phyloP scores from a whole-genome alignment of 2,329 filamentous ascomycete genomes.

The Immersiporthe knoxdaviesiana region DNA sequence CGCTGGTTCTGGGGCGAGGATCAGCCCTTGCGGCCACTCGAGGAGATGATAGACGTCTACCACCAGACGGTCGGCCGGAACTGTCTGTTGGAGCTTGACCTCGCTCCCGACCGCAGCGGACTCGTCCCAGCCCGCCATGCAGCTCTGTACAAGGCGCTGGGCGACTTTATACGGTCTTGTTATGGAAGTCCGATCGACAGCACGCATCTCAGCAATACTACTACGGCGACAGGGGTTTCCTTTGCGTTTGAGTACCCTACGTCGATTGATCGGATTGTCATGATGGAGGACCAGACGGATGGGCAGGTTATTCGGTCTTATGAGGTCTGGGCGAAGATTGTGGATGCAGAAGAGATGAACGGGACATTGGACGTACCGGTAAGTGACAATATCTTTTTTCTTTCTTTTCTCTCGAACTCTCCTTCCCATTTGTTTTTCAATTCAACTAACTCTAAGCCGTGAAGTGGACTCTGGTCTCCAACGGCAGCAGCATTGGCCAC shows the following conservation, averaged over 20 bases:
- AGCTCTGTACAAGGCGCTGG: slow-evolving; percentile 34
- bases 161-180: slow-evolving; percentile 32
- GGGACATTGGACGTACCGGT: slow-evolving; percentile 26
- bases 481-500: slow-evolving; percentile 35
- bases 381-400: background rate
- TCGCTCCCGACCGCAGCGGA: slow-evolving; percentile 34
- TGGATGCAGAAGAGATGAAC: slow-evolving; percentile 24
- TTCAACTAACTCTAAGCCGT: background rate
- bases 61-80: slow-evolving; percentile 35
- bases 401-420: background rate
- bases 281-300: slow-evolving; percentile 36
- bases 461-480: slow-evolving; percentile 32
- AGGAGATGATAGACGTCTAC: slow-evolving; percentile 35
- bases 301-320: slow-evolving; percentile 36
- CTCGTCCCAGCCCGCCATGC: slow-evolving; percentile 33
- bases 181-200: slow-evolving; percentile 14
- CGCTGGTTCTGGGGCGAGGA: slow-evolving; percentile 35
- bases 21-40: slow-evolving; percentile 32
- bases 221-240: background rate
- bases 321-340: slow-evolving; percentile 31
- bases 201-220: slow-evolving; percentile 4
- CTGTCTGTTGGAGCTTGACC: slow-evolving; percentile 34
- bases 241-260: slow-evolving; percentile 29
- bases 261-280: slow-evolving; percentile 32
- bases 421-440: no score